Evolutionary conservation across 345 rosid genomes (phyloP).

Genomic region (Moricandia arvensis): DNA sequence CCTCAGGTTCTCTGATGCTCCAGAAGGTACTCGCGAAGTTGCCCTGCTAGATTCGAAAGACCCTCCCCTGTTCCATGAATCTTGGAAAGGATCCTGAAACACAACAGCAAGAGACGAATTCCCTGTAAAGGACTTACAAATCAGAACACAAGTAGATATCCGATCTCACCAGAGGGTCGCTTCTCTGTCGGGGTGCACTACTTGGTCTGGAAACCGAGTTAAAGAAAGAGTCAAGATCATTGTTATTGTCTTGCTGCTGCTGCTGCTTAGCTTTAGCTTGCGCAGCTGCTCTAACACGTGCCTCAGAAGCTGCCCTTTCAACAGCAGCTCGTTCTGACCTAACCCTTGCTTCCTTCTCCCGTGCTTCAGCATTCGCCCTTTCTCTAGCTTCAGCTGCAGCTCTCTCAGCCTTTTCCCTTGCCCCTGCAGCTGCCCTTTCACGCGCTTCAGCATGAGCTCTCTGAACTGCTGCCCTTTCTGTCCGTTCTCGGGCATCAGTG

Average conservation of each 20-base stretch:
- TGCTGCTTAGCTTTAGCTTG: slow-evolving; percentile 64
- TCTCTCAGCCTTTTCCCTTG: slow-evolving; percentile 81
- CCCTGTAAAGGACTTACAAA: not conserved
- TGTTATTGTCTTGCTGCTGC: slow-evolving; percentile 55
- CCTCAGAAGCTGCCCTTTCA: slow-evolving; percentile 81
- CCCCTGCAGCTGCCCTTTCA: slow-evolving; percentile 88
- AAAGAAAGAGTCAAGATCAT: slow-evolving; percentile 89
- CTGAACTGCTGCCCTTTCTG: slow-evolving; percentile 88
- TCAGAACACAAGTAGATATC: slow-evolving; percentile 5
- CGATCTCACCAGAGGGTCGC: slow-evolving; percentile 57
- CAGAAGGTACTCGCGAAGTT: not conserved
- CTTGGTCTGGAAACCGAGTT: slow-evolving; percentile 65
- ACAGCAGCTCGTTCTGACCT: slow-evolving; percentile 86
- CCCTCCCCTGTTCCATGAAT: slow-evolving; percentile 66
- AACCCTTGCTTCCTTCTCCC: slow-evolving; percentile 58
- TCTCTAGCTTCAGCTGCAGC: slow-evolving; percentile 91
- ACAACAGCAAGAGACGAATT: too few species aligned
- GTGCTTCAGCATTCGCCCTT: slow-evolving; percentile 57
- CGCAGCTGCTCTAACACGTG: too few species aligned
- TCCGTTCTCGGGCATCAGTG: slow-evolving; percentile 79
- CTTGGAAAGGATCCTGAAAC: slow-evolving; percentile 74
- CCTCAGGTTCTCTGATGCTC: slow-evolving; percentile 48
- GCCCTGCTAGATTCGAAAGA: slow-evolving; percentile 56
- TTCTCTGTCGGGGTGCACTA: slow-evolving; percentile 86
- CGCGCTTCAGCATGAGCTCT: slow-evolving; percentile 98